Base-by-base conservation (phyloP, 768 basidiomycete genomes). In the Dendrothele bispora region DNA sequence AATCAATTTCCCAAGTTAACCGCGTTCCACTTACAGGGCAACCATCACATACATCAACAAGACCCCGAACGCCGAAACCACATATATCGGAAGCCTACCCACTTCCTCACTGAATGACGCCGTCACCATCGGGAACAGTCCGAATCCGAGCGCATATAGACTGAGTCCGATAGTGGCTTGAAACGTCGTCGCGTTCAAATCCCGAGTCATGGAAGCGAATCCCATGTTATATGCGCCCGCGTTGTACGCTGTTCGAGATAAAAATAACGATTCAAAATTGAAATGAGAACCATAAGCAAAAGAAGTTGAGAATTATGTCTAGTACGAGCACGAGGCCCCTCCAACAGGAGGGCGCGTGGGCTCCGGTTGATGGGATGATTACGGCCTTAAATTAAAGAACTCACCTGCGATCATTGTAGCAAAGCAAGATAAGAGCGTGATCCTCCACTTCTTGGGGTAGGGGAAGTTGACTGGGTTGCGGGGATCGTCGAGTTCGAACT, bases 71-170 rank as follows among this genome's bases (percentile, higher is more conserved):
- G 63, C 64, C 2, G 81, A 82, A 26, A 62, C 67, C 15, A 82
- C 58, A 52, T 85, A 87, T 2, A 88, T 50, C 1, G 78, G 82
- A 41, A 77, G 76, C 34, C 86, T 65, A 11, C 86, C 86, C 48
- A 86, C 81, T 56, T 88, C 86, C 57, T 88, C 86, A 57, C 84
- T 86, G 52, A 87, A 77, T 0, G 85, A 77, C 15, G 86, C 82
- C 0, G 84, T 78, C 15, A 88, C 64, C 3, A 88, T 78, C 0
- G 86, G 85, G 14, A 82, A 64, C 18, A 86, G 29, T 14, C 72
- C 82, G 52, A 87, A 87, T 2, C 83, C 84, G 6, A 88, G 58
- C 0, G 78, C 66, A 61, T 73, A 88, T 24, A 80, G 64, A 46
- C 73, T 71, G 21, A 81, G 61, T 11, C 78, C 80, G 26, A 79